phyloP scores from a whole-genome alignment of 2,329 filamentous ascomycete genomes.

The Nemania bipapillata region DNA sequence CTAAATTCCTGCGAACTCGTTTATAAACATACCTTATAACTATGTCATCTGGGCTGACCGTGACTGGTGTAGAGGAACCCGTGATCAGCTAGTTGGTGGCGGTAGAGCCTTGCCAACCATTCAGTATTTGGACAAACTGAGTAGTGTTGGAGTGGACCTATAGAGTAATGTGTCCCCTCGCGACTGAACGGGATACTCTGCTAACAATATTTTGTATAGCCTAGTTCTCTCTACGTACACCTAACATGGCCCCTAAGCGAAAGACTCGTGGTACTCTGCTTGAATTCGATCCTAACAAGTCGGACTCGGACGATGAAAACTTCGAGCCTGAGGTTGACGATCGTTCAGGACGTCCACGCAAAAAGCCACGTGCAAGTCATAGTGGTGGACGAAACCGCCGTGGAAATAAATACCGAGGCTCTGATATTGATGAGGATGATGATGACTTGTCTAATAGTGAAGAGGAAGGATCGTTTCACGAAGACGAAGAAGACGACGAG shows the following conservation, averaged over 20 bases:
- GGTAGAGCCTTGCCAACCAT: constrained; percentile 3
- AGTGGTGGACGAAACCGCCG: constrained; percentile 47
- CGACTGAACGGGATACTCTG: background rate
- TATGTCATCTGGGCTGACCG: constrained; percentile 14
- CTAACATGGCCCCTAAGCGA: constrained; percentile 62
- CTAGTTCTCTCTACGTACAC: constrained; percentile 10
- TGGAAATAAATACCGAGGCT: constrained; percentile 63
- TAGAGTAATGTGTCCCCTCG: constrained; percentile 21
- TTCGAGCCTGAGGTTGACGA: constrained; percentile 65
- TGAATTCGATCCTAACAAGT: constrained; percentile 73
- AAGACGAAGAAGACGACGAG: constrained; percentile 47
- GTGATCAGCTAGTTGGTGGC: background rate
- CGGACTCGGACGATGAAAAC: constrained; percentile 73
- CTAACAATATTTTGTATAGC: constrained; percentile 19
- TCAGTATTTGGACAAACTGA: background rate
- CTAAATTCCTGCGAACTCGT: background rate
- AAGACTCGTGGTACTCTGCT: constrained; percentile 62
- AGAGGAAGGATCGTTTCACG: constrained; percentile 61
- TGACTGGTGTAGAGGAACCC: constrained; percentile 4
- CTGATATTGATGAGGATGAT: constrained; percentile 70
- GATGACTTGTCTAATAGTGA: constrained; percentile 64
- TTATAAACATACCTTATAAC: too few relatives aligned
- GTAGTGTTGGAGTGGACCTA: background rate
- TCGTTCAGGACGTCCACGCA: constrained; percentile 50
- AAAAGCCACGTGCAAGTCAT: constrained; percentile 57